Evolutionary conservation across 805 yeast species (phyloP).

Genomic region (Wickerhamomyces subpelliculosus): DNA sequence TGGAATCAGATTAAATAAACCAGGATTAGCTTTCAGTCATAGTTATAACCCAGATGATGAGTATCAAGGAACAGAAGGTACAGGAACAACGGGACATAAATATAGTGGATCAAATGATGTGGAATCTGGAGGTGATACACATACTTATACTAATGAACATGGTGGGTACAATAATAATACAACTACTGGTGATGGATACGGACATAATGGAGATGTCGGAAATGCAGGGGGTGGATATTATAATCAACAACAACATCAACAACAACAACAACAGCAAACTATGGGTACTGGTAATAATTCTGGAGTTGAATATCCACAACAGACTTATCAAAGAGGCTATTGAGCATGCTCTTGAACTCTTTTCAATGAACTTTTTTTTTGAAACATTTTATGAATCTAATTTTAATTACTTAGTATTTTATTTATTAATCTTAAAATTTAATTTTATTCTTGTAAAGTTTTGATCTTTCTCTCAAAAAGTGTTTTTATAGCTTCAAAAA

Average conservation of each 20-base stretch:
- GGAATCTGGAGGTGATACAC: conserved; percentile 1
- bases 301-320: no score
- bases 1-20: conserved; percentile 3
- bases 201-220: background rate
- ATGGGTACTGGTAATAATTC: no score
- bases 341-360: no score
- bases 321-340: no score
- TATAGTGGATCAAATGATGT: background rate
- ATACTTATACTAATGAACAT: background rate
- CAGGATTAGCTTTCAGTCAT: conserved; percentile 4
- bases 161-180: background rate
- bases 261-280: no score
- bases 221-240: background rate
- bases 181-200: background rate
- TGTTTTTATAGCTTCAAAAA: no score
- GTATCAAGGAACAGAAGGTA: background rate
- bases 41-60: conserved; percentile 3
- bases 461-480: no score
- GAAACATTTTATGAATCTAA: no score
- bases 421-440: no score
- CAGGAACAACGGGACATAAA: background rate
- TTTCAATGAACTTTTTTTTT: no score
- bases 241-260: conserved; percentile 1
- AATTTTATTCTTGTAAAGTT: no score
- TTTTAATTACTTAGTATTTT: no score